Evolutionary conservation across 495 filamentous ascomycete species (phyloP).

Genomic region (Aspergillus ostianus): DNA sequence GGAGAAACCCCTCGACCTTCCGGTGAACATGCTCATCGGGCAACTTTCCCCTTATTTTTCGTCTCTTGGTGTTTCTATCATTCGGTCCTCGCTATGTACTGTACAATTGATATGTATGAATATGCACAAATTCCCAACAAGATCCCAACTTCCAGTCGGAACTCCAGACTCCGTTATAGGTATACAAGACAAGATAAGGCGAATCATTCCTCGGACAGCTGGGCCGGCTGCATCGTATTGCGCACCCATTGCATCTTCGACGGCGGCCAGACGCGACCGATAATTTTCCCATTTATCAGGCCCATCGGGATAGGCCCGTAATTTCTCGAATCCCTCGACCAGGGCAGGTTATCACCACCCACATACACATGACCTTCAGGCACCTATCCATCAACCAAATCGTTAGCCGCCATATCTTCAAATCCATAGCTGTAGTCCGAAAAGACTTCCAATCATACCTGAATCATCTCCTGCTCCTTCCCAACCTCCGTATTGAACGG

Average conservation of each 20-base stretch:
- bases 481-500: conserved; percentile 44
- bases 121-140: conserved; percentile 37
- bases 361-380: conserved; percentile 89
- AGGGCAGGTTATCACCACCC: conserved; percentile 80
- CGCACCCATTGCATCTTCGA: conserved; percentile 50
- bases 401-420: conserved; percentile 14
- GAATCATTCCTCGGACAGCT: conserved; percentile 22
- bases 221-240: conserved; percentile 46
- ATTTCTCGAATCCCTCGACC: conserved; percentile 78
- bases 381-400: conserved; percentile 51
- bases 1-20: conserved; percentile 49
- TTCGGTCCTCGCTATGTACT: conserved; percentile 40
- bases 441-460: conserved; percentile 50
- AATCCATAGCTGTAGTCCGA: conserved; percentile 1
- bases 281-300: conserved; percentile 82
- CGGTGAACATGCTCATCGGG: conserved; percentile 26
- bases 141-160: conserved; percentile 16
- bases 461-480: conserved; percentile 63
- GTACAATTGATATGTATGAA: conserved; percentile 51
- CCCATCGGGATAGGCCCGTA: conserved; percentile 85
- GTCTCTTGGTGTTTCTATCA: conserved; percentile 16
- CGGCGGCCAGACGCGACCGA: conserved; percentile 59
- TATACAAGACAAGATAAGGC: conserved; percentile 10
- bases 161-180: conserved; percentile 30
- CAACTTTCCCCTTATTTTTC: conserved; percentile 14